These are phyloP conservation scores for Termitomyces sp. DNA, from an alignment of 768 basidiomycete species.

Conservation along the genomic window DNA sequence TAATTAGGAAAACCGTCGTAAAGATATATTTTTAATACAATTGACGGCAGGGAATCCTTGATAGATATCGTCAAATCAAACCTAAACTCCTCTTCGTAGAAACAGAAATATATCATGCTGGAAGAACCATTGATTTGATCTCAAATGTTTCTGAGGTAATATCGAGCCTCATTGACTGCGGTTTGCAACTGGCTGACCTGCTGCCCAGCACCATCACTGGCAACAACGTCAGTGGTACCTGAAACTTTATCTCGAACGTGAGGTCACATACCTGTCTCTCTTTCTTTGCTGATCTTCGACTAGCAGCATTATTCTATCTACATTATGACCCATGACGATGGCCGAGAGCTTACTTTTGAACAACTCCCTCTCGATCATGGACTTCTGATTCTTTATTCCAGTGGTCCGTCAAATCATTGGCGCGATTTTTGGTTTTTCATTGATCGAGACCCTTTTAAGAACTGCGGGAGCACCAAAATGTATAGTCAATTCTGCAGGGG, in stretches of 20 bases:
- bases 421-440: neutral
- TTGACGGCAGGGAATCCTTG: slow-evolving; percentile 30
- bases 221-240: slow-evolving; percentile 23
- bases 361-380: slow-evolving; percentile 77
- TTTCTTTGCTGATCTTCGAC: neutral
- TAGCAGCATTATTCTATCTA: slow-evolving; percentile 38
- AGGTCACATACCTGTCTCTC: slow-evolving; percentile 3
- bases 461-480: slow-evolving; percentile 84
- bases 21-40: neutral
- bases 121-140: slow-evolving; percentile 51
- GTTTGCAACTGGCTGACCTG: slow-evolving; percentile 47
- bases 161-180: slow-evolving; percentile 40
- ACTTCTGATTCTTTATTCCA: slow-evolving; percentile 73
- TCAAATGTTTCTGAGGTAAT: slow-evolving; percentile 52
- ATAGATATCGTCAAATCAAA: slow-evolving; percentile 63
- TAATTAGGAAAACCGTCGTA: neutral
- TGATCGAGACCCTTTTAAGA: slow-evolving; percentile 40
- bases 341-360: slow-evolving; percentile 53
- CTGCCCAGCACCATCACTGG: slow-evolving; percentile 57
- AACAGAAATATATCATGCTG: slow-evolving; percentile 58
- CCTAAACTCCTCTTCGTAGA: slow-evolving; percentile 69
- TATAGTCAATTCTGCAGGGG: slow-evolving; percentile 73
- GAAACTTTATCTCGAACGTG: slow-evolving; percentile 30
- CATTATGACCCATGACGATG: slow-evolving; percentile 45
- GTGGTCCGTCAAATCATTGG: neutral